These are phyloP conservation scores for Wickerhamomyces kurtzmanii DNA, from an alignment of 805 yeast genomes.

Conservation along the genomic window DNA sequence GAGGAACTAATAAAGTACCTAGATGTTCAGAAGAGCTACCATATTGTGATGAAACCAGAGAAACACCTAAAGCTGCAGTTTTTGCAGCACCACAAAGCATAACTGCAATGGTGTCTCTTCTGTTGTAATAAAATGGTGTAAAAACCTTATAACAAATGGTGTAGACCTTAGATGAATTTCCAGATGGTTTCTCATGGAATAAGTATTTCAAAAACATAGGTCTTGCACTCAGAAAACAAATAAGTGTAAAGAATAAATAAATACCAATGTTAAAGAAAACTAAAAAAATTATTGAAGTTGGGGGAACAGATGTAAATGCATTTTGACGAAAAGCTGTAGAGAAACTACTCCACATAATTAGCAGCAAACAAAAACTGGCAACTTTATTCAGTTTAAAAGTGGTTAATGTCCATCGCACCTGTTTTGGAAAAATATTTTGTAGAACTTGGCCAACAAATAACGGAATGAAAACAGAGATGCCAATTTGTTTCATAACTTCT, in stretches of 20 bases:
- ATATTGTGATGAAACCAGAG: conserved; percentile 72
- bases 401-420: conserved; percentile 48
- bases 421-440: conserved; percentile 60
- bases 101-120: conserved; percentile 65
- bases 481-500: conserved; percentile 81
- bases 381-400: conserved; percentile 59
- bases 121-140: conserved; percentile 61
- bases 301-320: conserved; percentile 65
- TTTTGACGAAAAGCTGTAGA: conserved; percentile 81
- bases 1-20: conserved; percentile 69
- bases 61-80: conserved; percentile 87
- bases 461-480: conserved; percentile 77
- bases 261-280: conserved; percentile 79
- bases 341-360: conserved; percentile 72
- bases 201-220: conserved; percentile 39
- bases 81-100: conserved; percentile 90
- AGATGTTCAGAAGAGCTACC: conserved; percentile 50
- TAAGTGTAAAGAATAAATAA: conserved; percentile 62
- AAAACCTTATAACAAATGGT: conserved; percentile 24
- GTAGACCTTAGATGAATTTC: conserved; percentile 34
- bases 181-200: conserved; percentile 37
- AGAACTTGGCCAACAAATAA: conserved; percentile 80
- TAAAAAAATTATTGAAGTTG: conserved; percentile 60
- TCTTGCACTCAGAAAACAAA: conserved; percentile 53
- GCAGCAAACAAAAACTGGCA: conserved; percentile 68